Evolutionary conservation across 176 grass and related monocot species (phyloP).

Genomic region (Hordeum vulgare): DNA sequence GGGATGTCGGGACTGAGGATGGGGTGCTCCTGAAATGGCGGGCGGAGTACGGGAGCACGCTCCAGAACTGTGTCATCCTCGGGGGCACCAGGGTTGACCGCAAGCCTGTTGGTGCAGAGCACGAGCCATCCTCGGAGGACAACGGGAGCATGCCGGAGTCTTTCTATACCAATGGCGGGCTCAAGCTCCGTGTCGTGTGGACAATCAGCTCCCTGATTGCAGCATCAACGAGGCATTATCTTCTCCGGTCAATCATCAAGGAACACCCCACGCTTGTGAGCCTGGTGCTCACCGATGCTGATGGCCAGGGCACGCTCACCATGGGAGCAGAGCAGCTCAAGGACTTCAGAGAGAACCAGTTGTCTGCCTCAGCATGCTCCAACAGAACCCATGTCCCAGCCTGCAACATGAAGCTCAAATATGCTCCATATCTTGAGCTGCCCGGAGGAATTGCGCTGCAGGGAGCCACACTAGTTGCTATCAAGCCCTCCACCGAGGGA

Average conservation of each 20-base stretch:
- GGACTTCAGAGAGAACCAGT: slow-evolving; percentile 84
- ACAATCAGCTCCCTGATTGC: slow-evolving; percentile 96
- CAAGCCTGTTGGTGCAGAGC: slow-evolving; percentile 34
- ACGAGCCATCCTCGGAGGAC: slow-evolving; percentile 37
- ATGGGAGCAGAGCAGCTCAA: slow-evolving; percentile 77
- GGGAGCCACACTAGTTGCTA: slow-evolving; percentile 74
- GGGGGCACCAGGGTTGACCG: slow-evolving; percentile 59
- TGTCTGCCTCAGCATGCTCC: slow-evolving; percentile 63
- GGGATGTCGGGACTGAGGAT: slow-evolving; percentile 73
- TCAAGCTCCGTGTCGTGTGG: slow-evolving; percentile 92
- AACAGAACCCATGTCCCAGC: slow-evolving; percentile 91
- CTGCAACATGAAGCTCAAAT: slow-evolving; percentile 91
- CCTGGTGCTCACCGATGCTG: slow-evolving; percentile 62
- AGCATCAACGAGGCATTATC: slow-evolving; percentile 80
- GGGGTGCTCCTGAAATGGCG: slow-evolving; percentile 85
- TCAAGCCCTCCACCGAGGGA: slow-evolving; percentile 65
- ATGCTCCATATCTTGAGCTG: slow-evolving; percentile 75
- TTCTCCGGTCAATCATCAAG: slow-evolving; percentile 80
- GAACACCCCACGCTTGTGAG: slow-evolving; percentile 68
- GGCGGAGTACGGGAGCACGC: slow-evolving; percentile 83
- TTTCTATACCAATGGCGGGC: slow-evolving; percentile 83
- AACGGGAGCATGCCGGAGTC: slow-evolving; percentile 93
- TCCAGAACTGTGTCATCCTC: slow-evolving; percentile 83
- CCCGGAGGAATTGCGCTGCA: slow-evolving; percentile 64
- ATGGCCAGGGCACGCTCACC: slow-evolving; percentile 74